Conservation (phyloP, 2,329 filamentous ascomycete genomes). For the Xylariaceae sp. region DNA sequence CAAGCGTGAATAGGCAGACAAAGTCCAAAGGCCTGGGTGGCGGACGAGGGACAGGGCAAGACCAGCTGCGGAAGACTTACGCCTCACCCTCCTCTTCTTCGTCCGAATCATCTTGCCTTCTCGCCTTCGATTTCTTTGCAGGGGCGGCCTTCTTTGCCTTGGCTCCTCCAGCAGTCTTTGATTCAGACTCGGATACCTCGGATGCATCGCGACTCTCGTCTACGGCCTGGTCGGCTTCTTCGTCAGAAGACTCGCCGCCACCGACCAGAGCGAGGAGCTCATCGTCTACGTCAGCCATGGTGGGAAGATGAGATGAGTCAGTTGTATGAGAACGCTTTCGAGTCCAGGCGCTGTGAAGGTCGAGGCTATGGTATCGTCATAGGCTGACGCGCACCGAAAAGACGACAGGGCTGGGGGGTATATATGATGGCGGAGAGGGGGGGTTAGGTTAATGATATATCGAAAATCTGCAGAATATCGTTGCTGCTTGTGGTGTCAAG, state of each 20-base stretch:
- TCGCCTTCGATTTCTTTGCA: conserved; percentile 41
- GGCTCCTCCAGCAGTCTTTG: conserved; percentile 14
- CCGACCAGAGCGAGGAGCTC: conserved; percentile 90
- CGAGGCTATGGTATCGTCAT: too few relatives aligned
- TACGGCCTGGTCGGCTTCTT: conserved; percentile 42
- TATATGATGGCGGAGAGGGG: too few relatives aligned
- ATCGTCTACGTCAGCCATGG: conserved; percentile 85
- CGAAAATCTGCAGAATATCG: too few relatives aligned
- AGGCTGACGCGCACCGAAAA: too few relatives aligned
- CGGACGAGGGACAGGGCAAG: too few relatives aligned
- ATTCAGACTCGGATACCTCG: conserved; percentile 39
- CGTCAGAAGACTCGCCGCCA: conserved; percentile 58
- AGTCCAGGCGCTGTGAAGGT: too few relatives aligned
- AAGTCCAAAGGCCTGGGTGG: neutral
- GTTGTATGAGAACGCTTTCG: too few relatives aligned
- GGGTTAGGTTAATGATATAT: too few relatives aligned
- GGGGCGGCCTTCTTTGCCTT: conserved; percentile 28
- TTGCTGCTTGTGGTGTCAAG: too few relatives aligned
- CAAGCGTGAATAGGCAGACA: neutral
- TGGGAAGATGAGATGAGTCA: conserved; percentile 17
- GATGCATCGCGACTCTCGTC: conserved; percentile 48
- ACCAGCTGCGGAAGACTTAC: too few relatives aligned
- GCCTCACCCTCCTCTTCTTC: conserved; percentile 78
- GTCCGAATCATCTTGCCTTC: conserved; percentile 53
- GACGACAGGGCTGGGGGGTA: too few relatives aligned